Conservation (phyloP, 192 early-diverging fungal genomes). For the Coemansia sp. region DNA sequence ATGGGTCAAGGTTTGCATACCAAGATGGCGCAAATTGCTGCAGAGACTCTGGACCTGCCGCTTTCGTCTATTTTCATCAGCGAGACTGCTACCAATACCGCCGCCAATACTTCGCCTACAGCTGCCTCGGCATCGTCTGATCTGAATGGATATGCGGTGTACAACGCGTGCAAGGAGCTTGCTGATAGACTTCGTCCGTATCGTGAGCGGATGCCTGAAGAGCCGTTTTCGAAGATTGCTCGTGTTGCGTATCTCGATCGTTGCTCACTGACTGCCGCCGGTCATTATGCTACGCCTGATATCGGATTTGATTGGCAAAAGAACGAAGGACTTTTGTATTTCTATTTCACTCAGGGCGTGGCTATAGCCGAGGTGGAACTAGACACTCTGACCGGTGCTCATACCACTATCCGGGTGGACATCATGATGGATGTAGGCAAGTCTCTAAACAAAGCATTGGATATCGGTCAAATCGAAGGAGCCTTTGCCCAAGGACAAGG, state of each 20-base stretch:
- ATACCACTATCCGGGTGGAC: conserved; percentile 70
- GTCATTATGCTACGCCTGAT: conserved; percentile 85
- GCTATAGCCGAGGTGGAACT: conserved; percentile 84
- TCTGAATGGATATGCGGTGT: conserved; percentile 79
- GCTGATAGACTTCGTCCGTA: conserved; percentile 70
- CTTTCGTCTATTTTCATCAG: conserved; percentile 64
- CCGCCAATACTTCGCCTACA: conserved; percentile 77
- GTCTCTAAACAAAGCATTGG: conserved; percentile 82
- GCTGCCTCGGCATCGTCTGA: conserved; percentile 79
- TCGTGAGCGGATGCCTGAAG: conserved; percentile 59
- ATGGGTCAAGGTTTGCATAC: conserved; percentile 93
- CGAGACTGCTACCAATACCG: conserved; percentile 76
- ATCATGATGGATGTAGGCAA: conserved; percentile 84
- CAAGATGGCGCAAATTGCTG: conserved; percentile 83
- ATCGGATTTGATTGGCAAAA: conserved; percentile 72
- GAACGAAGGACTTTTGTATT: conserved; percentile 68
- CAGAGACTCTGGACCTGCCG: conserved; percentile 77
- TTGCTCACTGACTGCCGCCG: conserved; percentile 74
- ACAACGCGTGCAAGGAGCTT: conserved; percentile 75
- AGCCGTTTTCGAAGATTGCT: conserved; percentile 55
- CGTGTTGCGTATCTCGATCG: conserved; percentile 75
- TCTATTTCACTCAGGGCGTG: conserved; percentile 83
- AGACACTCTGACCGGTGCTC: conserved; percentile 79
- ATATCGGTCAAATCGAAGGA: conserved; percentile 89
- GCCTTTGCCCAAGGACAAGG: conserved; percentile 84